Conservation (phyloP, 2,329 filamentous ascomycete genomes). For the Lasiodiplodia citricola region DNA sequence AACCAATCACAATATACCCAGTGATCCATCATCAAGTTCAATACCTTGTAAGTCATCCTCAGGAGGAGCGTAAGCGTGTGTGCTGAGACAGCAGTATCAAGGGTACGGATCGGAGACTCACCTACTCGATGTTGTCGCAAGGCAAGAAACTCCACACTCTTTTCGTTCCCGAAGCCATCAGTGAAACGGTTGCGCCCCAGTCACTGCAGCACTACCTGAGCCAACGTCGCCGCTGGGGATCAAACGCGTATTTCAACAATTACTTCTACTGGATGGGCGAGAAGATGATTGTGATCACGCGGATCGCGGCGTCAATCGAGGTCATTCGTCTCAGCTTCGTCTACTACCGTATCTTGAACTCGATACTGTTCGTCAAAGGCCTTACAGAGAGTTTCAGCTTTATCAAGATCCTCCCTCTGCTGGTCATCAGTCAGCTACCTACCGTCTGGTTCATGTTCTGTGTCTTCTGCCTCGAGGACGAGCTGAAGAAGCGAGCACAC, state of each 20-base stretch:
- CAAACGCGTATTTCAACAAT: constrained; percentile 46
- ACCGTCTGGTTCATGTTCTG: constrained; percentile 33
- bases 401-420: constrained; percentile 30
- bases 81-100: not conserved
- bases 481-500: constrained; percentile 29
- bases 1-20: constrained; percentile 32
- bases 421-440: constrained; percentile 31
- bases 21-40: constrained; percentile 34
- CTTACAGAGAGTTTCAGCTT: constrained; percentile 29
- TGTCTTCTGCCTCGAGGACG: constrained; percentile 28
- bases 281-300: constrained; percentile 38
- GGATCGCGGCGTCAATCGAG: constrained; percentile 39
- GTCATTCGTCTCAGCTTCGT: constrained; percentile 40
- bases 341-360: constrained; percentile 44
- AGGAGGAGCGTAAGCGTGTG: too few species aligned
- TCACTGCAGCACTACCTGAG: constrained; percentile 42
- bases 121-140: constrained; percentile 34
- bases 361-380: constrained; percentile 36
- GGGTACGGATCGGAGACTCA: constrained; percentile 33
- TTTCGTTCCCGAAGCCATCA: constrained; percentile 42
- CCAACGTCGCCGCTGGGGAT: constrained; percentile 43
- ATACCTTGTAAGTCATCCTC: constrained; percentile 28
- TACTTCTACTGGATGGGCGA: constrained; percentile 42
- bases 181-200: constrained; percentile 43
- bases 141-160: constrained; percentile 33